Evolutionary conservation across 371 early-diverging fungal species (phyloP).

Genomic region (Conidiobolus incongruus): DNA sequence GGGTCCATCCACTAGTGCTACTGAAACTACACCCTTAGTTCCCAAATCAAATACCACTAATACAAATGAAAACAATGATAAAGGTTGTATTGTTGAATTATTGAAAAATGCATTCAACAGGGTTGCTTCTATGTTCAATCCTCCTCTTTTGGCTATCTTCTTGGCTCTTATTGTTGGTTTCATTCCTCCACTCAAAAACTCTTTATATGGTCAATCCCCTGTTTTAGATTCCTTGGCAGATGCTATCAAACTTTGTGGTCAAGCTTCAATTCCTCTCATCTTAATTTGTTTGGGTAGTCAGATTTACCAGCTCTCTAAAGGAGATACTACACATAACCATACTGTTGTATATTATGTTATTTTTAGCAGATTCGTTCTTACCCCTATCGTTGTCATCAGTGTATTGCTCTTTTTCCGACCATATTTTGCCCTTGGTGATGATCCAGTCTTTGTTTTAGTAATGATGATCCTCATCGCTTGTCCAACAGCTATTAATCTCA

Average conservation of each 20-base stretch:
- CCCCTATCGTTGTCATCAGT: conserved; percentile 18
- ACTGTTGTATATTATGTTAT: background rate
- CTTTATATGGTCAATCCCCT: conserved; percentile 21
- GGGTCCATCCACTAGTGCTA: too few species aligned
- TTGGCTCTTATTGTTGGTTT: conserved; percentile 21
- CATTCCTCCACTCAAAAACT: conserved; percentile 18
- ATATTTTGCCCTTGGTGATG: conserved; percentile 14
- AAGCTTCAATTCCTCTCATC: conserved; percentile 38
- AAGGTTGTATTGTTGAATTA: background rate
- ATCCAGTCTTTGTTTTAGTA: conserved; percentile 19
- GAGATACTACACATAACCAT: background rate
- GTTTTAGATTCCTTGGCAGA: conserved; percentile 25
- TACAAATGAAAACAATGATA: background rate
- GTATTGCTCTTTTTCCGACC: conserved; percentile 14
- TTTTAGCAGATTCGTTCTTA: conserved; percentile 10
- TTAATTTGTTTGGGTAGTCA: conserved; percentile 46
- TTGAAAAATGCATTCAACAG: too few species aligned
- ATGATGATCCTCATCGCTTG: conserved; percentile 22
- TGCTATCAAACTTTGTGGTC: conserved; percentile 36
- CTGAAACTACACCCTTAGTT: background rate
- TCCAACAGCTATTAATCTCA: conserved; percentile 24
- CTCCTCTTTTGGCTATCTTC: conserved; percentile 28
- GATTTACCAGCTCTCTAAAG: conserved; percentile 8
- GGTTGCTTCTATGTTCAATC: conserved; percentile 26
- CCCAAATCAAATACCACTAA: too few species aligned